Base-by-base conservation (phyloP, 768 basidiomycete species). In the Boletus tylopilopsis region DNA sequence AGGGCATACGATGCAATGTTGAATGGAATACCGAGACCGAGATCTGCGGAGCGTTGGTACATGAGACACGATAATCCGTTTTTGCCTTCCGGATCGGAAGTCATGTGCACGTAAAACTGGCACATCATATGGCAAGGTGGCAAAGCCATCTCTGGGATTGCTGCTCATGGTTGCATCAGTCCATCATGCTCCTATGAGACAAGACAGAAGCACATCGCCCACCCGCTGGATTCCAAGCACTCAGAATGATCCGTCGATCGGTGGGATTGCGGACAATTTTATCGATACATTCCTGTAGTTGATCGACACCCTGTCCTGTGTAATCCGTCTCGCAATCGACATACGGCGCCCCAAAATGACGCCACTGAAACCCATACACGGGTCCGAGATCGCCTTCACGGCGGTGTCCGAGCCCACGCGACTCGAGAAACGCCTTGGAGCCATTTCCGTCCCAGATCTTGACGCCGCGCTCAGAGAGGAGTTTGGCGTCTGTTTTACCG, bases 381-480 rank as follows among this genome's bases (percentile, higher is more conserved):
- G 95, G 95, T 0, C 96, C 96, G 5, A 99, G 71, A 64, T 99
- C 96, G 5, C 95, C 95, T 64, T 91, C 88, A 6, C 88, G 73
- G 25, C 93, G 75, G 64, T 94, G 85, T 0, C 77, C 78, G n/a
- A 98, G 68, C 3, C 96, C 95, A 18, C 90, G 75, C 49, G 78
- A 77, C 62, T 93, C 90, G 24, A 98, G 71, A 61, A 95, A 98
- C 57, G 81, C 87, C 53, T 85, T 81, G 3, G 87, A 87, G 8
- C 92, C 94, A 56, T 99, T 98, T 0, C 94, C 94, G 64, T 97
- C 94, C 96, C 96, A 99, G 59, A 99, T 98, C 67, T 90, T 89
- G 53, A 98, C 80, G 44, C 91, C 93, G 64, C 90, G 90, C 25
- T 78, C 75, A 2, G 84, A 81, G 34, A 99, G 77, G 0, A 84